These are phyloP conservation scores for Vachellia collinsii DNA, from an alignment of 306 rosid genomes.

Conservation along the genomic window DNA sequence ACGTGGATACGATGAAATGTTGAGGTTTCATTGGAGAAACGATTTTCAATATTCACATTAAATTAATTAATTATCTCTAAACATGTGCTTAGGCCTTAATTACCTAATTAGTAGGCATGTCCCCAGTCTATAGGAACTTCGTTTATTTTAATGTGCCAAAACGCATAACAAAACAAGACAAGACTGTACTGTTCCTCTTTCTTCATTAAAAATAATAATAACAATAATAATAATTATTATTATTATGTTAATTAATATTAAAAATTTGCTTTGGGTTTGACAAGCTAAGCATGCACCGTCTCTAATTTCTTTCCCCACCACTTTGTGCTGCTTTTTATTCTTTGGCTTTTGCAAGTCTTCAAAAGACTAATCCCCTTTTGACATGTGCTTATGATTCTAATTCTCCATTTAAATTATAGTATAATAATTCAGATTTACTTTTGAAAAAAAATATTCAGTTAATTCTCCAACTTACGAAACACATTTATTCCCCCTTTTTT, in stretches of 20 bases:
- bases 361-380: constrained; percentile 52
- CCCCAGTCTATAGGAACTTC: background rate
- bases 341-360: constrained; percentile 10
- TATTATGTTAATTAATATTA: background rate
- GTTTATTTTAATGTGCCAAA: background rate
- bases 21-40: constrained; percentile 32
- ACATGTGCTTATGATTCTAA: constrained; percentile 55
- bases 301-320: background rate
- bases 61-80: background rate
- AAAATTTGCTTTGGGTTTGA: constrained; percentile 37
- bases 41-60: background rate
- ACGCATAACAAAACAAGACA: background rate
- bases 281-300: constrained; percentile 30
- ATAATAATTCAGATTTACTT: constrained; percentile 33
- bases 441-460: background rate
- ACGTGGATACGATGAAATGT: constrained; percentile 40
- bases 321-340: background rate
- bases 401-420: constrained; percentile 8
- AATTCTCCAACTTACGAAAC: background rate
- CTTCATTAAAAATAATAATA: background rate
- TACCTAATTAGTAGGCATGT: constrained; percentile 46
- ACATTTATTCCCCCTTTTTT: background rate
- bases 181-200: background rate
- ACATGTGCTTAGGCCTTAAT: constrained; percentile 56
- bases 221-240: no score